Evolutionary conservation across 208 protist genomes (phyloP), one percentile per base, ranked within the genome.

Genomic region (Trypanosoma congolense): DNA sequence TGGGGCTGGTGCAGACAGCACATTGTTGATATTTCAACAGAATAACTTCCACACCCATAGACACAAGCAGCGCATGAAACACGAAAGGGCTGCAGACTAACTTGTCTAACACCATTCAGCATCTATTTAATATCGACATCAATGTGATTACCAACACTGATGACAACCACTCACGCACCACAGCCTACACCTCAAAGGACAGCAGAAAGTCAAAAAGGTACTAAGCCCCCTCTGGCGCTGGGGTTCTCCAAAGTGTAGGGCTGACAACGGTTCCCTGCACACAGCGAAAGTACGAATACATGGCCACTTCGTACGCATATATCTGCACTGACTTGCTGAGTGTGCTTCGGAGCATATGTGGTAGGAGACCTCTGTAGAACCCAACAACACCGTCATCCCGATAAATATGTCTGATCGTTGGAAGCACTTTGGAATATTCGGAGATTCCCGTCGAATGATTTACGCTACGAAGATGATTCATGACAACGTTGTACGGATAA

Each of bases 401-500:
- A 50, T 92, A 95, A 36, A 95, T 77, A 58, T 92, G 80, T 25
- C 61, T 66, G 9, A 92, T 38, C 1, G 87, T 95, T 0, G 81
- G 82, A 31, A 66, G 10, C 18, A 90, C 53, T 21, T 64, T 53
- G 21, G 79, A 70, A 52, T 89, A 81, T 54, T 95, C 84, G 65
- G 84, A 77, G 38, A 70, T 68, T 5, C 87, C 82, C 1, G 84
- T 95, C 1, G 58, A 48, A 41, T 80, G 85, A 72, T 92, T 92
- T 41, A 92, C 85, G 6, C 80, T 92, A 44, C 88, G 85, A 18
- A 95, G 50, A 56, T 95, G 88, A 36, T 78, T 92, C 80, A 92
- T 92, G 29, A 95, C 70, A 26, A 93, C 89, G 56, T 95, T 95
- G 69, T 95, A 95, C 8, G 89, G 89, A 62, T 95, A 95, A 16